Evolutionary conservation across 1,284 basidiomycete genomes (phyloP).

Genomic region (Ceratobasidium sp.): DNA sequence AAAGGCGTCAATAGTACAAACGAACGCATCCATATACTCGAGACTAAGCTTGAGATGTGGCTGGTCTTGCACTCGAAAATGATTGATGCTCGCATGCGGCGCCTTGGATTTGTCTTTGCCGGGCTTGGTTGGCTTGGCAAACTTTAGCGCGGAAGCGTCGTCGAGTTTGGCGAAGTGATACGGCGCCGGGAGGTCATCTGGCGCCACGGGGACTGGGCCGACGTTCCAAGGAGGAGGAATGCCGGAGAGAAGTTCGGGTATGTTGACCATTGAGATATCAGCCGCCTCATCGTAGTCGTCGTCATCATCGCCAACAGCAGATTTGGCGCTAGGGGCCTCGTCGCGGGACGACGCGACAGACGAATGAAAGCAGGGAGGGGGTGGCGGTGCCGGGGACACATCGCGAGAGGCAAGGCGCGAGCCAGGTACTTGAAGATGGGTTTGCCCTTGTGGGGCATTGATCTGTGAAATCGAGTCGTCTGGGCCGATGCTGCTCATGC

Average conservation of each 20-base stretch:
- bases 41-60: not conserved
- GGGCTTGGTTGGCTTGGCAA: not conserved
- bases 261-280: not conserved
- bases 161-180: not conserved
- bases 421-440: not conserved
- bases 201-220: not conserved
- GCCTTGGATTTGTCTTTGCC: not conserved
- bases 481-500: constrained; percentile 3
- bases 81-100: not conserved
- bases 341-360: not conserved
- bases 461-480: constrained; percentile 4
- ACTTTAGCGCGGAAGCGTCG: not conserved
- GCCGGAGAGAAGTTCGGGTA: not conserved
- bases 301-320: not conserved
- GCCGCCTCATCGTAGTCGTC: not conserved
- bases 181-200: not conserved
- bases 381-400: not conserved
- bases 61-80: not conserved
- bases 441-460: not conserved
- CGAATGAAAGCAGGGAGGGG: not conserved
- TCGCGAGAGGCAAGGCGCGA: not conserved
- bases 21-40: not conserved
- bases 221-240: not conserved
- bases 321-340: not conserved
- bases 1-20: not conserved